A percentile compares a stretch with the other conserved stretches of the same genome.
Conservation (phyloP, 2,329 filamentous ascomycete species). For the Chaetomiaceae sp. region DNA sequence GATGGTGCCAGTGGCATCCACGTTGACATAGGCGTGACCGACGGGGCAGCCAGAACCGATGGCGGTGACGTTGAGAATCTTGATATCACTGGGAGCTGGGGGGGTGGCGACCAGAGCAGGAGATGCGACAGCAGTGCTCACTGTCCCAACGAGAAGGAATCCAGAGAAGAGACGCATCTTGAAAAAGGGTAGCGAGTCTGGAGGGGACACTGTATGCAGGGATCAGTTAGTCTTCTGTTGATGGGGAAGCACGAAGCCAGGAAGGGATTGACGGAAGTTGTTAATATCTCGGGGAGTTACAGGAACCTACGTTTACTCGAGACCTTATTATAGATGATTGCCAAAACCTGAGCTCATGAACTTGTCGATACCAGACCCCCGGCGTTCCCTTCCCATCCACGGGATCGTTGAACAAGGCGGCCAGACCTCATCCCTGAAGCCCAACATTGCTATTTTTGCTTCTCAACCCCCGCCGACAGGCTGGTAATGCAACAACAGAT, state of each 20-base stretch:
- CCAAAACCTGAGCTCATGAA: too few species aligned
- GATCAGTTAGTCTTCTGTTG: background rate
- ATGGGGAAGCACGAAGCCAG: too few species aligned
- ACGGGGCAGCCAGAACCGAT: constrained; percentile 26
- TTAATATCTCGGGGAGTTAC: too few species aligned
- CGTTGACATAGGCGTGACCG: constrained; percentile 25
- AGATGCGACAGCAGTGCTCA: constrained; percentile 13
- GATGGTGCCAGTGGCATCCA: constrained; percentile 26
- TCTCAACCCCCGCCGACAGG: background rate
- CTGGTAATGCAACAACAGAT: background rate
- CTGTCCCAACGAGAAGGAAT: constrained; percentile 16
- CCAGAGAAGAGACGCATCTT: constrained; percentile 19
- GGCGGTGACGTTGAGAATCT: constrained; percentile 26
- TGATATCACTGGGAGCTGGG: constrained; percentile 16
- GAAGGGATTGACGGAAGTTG: too few species aligned
- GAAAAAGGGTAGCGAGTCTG: constrained; percentile 1
- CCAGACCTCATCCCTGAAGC: too few species aligned
- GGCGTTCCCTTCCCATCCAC: too few species aligned
- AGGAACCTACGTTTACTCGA: too few species aligned
- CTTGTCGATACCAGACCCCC: too few species aligned
- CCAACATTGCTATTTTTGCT: too few species aligned
- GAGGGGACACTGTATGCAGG: background rate
- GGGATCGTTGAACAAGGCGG: too few species aligned
- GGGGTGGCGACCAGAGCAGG: constrained; percentile 2
- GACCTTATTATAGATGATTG: too few species aligned